Percentiles rank a stretch among this genome's conserved stretches.
Evolutionary conservation across 176 grass and related monocot species (phyloP).

Genomic region (Eragrostis curvula): DNA sequence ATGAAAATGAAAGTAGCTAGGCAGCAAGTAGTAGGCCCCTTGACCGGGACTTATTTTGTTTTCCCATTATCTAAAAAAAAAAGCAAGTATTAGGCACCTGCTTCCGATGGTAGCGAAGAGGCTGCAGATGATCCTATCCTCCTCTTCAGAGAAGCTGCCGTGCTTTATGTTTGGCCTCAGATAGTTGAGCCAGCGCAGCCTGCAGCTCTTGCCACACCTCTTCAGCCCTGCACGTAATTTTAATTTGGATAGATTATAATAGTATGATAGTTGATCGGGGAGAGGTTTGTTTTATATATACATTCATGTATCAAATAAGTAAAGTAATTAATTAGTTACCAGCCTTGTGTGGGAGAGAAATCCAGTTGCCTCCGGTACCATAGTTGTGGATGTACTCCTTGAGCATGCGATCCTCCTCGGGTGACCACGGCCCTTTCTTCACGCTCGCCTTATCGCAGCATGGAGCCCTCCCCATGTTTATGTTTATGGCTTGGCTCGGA

Average conservation of each 20-base stretch:
- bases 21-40: background rate
- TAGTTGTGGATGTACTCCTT: slow-evolving; percentile 78
- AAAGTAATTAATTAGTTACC: background rate
- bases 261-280: background rate
- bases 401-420: slow-evolving; percentile 76
- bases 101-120: slow-evolving; percentile 78
- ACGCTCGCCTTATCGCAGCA: slow-evolving; percentile 81
- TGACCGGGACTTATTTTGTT: too few relatives aligned
- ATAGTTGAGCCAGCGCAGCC: slow-evolving; percentile 83
- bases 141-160: slow-evolving; percentile 22
- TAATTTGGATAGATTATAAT: too few relatives aligned
- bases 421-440: slow-evolving; percentile 90
- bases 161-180: slow-evolving; percentile 38
- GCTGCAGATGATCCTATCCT: slow-evolving; percentile 39
- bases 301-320: background rate
- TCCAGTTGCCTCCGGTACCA: slow-evolving; percentile 76
- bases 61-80: too few relatives aligned
- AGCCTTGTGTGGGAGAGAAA: slow-evolving; percentile 43
- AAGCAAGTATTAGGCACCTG: too few relatives aligned
- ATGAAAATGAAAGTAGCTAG: too few relatives aligned
- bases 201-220: slow-evolving; percentile 86
- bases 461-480: slow-evolving; percentile 80
- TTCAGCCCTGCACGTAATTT: slow-evolving; percentile 45
- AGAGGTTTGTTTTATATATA: too few relatives aligned
- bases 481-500: background rate